These are phyloP conservation scores for Proliferodiscus dingleyae DNA, from an alignment of 2,329 filamentous ascomycete species.

Conservation along the genomic window DNA sequence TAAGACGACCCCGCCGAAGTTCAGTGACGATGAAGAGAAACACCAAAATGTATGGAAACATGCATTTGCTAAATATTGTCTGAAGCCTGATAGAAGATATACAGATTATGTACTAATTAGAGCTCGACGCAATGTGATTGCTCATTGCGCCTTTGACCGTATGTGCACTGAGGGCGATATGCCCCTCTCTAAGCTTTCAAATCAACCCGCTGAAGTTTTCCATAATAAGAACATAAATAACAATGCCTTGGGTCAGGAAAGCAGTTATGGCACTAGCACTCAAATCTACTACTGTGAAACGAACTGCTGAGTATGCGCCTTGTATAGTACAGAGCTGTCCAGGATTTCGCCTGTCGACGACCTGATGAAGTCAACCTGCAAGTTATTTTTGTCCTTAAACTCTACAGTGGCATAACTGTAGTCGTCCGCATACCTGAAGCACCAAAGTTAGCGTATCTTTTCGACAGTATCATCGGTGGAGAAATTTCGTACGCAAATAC, in stretches of 20 bases:
- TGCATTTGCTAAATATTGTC: too few species aligned
- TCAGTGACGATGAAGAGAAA: too few species aligned
- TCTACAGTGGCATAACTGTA: background rate
- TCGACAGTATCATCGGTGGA: too few species aligned
- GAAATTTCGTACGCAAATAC: constrained; percentile 40
- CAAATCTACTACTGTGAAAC: background rate
- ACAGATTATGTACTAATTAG: background rate
- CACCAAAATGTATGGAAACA: background rate
- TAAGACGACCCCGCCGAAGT: too few species aligned
- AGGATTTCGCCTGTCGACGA: background rate
- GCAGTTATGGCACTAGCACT: background rate
- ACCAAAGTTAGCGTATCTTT: too few species aligned
- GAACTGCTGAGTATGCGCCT: background rate
- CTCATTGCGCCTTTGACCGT: too few species aligned
- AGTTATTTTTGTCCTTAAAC: background rate
- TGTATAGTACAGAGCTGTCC: background rate
- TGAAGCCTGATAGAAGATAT: background rate
- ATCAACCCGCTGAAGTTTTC: too few species aligned
- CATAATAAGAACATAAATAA: too few species aligned
- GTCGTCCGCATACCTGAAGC: background rate
- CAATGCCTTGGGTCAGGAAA: too few species aligned
- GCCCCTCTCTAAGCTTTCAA: too few species aligned
- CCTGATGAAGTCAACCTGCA: background rate
- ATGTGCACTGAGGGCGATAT: too few species aligned
- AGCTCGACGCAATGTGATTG: background rate